phyloP scores from a whole-genome alignment of 768 basidiomycete genomes.

The Russula brevipes region DNA sequence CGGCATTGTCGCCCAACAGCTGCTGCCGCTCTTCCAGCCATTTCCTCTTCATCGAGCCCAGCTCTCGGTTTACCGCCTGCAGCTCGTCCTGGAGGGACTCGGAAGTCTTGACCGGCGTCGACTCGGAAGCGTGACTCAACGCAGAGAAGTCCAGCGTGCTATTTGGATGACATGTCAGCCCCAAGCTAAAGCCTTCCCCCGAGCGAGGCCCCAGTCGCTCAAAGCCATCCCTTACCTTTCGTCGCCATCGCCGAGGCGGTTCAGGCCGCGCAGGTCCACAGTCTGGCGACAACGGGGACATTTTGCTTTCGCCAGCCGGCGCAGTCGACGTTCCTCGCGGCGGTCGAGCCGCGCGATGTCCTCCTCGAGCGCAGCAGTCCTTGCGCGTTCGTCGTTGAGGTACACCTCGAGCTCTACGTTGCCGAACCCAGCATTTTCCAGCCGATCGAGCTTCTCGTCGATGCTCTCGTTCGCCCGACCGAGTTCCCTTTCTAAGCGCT shows the following conservation, averaged over 20 bases:
- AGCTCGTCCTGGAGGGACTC: constrained; percentile 60
- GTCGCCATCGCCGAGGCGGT: constrained; percentile 42
- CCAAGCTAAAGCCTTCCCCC: background rate
- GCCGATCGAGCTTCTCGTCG: constrained; percentile 81
- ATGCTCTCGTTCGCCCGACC: constrained; percentile 78
- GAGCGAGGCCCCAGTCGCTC: background rate
- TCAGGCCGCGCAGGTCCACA: constrained; percentile 46
- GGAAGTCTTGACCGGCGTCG: constrained; percentile 61
- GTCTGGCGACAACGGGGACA: constrained; percentile 68
- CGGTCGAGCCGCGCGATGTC: constrained; percentile 61
- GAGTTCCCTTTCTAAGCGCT: constrained; percentile 67
- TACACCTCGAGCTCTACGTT: constrained; percentile 65
- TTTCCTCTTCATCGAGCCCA: constrained; percentile 57
- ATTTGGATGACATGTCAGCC: background rate
- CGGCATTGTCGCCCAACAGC: constrained; percentile 64
- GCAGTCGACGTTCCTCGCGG: constrained; percentile 63
- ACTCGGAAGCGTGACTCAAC: constrained; percentile 47
- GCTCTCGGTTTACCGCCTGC: constrained; percentile 54
- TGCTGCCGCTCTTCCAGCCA: constrained; percentile 66
- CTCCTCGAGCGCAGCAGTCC: constrained; percentile 54
- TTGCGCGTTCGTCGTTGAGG: constrained; percentile 63
- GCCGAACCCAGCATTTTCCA: constrained; percentile 74
- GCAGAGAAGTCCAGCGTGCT: constrained; percentile 53
- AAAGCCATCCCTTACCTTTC: constrained; percentile 48
- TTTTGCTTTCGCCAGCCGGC: constrained; percentile 53